These are phyloP conservation scores for Salinomyces thailandicus DNA, from an alignment of 2,329 filamentous ascomycete genomes.

Conservation along the genomic window DNA sequence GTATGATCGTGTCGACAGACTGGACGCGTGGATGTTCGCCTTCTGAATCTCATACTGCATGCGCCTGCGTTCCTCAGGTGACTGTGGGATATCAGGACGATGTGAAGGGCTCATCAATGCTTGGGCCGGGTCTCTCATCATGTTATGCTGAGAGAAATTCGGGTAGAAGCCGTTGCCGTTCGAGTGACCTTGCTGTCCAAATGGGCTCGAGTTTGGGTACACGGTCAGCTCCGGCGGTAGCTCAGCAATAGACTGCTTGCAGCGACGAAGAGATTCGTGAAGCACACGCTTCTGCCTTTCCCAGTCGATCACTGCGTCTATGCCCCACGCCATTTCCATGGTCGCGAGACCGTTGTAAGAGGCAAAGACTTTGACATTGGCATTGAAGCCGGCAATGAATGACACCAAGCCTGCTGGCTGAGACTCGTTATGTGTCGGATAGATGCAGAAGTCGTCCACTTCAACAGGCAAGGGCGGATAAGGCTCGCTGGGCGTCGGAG, in stretches of 20 bases:
- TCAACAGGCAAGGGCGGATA: constrained; percentile 73
- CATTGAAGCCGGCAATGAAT: constrained; percentile 68
- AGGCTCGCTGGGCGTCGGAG: constrained; percentile 61
- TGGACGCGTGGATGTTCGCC: constrained; percentile 75
- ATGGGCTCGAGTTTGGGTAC: constrained; percentile 31
- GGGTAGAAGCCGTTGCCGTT: constrained; percentile 19
- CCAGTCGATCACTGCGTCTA: constrained; percentile 65
- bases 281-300: constrained; percentile 65
- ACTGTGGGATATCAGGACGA: constrained; percentile 20
- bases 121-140: constrained; percentile 17
- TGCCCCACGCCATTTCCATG: constrained; percentile 74
- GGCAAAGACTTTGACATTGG: constrained; percentile 65
- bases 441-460: constrained; percentile 75
- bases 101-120: constrained; percentile 25
- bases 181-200: constrained; percentile 10
- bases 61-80: constrained; percentile 30
- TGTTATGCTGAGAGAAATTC: constrained; percentile 14
- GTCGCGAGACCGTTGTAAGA: constrained; percentile 70
- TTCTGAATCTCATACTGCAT: constrained; percentile 85
- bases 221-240: constrained; percentile 61
- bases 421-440: constrained; percentile 55
- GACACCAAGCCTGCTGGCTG: constrained; percentile 61
- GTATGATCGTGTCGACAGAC: constrained; percentile 70
- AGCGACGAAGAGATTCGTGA: constrained; percentile 57
- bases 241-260: constrained; percentile 57